Conservation (phyloP, 768 basidiomycete genomes). For the Suillus spraguei region DNA sequence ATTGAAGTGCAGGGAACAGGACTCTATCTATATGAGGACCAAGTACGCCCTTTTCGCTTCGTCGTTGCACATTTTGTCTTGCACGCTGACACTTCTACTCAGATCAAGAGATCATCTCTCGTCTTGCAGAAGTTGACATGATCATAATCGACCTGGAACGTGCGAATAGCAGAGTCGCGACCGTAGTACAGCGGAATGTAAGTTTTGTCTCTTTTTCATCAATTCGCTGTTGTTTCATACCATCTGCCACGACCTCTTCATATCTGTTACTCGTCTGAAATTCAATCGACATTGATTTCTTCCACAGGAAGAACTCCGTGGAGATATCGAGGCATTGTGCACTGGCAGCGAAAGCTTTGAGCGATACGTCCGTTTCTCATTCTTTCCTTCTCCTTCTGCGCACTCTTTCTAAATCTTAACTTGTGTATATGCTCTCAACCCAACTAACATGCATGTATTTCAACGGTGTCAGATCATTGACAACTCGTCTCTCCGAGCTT, state of each 20-base stretch:
- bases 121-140: slow-evolving; percentile 93
- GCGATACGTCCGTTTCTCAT: slow-evolving; percentile 50
- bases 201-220: slow-evolving; percentile 20
- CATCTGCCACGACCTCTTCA: not conserved
- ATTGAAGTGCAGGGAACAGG: slow-evolving; percentile 72
- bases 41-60: slow-evolving; percentile 53
- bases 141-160: slow-evolving; percentile 91
- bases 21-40: slow-evolving; percentile 86
- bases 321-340: slow-evolving; percentile 90
- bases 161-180: slow-evolving; percentile 91
- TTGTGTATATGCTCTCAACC: not conserved
- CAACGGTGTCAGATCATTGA: slow-evolving; percentile 67
- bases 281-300: not conserved
- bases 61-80: not conserved
- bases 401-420: not conserved
- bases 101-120: slow-evolving; percentile 93
- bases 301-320: slow-evolving; percentile 87
- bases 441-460: not conserved
- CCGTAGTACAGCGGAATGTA: slow-evolving; percentile 93
- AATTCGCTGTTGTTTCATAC: not conserved
- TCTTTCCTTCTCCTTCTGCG: slow-evolving; percentile 1
- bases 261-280: not conserved
- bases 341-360: slow-evolving; percentile 74
- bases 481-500: slow-evolving; percentile 71
- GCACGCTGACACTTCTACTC: not conserved